Evolutionary conservation across 768 basidiomycete species (phyloP), one percentile per base, ranked within the genome.

Genomic region (Sistotremastrum suecicum): DNA sequence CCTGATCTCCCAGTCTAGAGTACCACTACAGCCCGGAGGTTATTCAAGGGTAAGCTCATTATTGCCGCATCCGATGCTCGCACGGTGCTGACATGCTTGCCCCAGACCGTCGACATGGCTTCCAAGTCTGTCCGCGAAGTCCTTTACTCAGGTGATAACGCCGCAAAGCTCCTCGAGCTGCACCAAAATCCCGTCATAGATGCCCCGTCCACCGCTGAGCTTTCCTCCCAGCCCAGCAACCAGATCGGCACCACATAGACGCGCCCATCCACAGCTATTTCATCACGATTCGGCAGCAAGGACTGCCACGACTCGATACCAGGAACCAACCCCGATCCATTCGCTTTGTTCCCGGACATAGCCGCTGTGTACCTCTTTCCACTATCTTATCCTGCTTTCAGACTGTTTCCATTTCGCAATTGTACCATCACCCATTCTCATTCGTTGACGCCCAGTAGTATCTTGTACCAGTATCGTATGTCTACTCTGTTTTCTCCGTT

Each of bases 51-150:
- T 76, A 55, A 51, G 74, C 66, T 46, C 34, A 7, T 8, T 1
- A 3, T 7, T 29, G 9, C 31, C 46, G 69, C 70, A 10, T 73
- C 71, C 50, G 66, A 66, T 51, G 47, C 31, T 29, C 35, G 36
- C 31, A 37, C 29, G 2, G 51, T 29, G 43, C 43, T 35, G 45
- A 39, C 36, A 41, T 39, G 37, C 33, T 42, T 39, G 29, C 37
- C 37, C 34, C 48, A 86, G 82, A 74, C 77, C 3, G 83, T 82
- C 54, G 69, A 77, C 50, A 69, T 81, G 7, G 82, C 80, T 10
- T 78, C 80, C 58, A 68, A 73, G 47, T 87, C 85, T 1, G 80
- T 88, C 41, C 64, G 68, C 7, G 71, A 74, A 49, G 80, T 85
- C 29, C 67, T 88, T 37, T 72, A 80, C 56, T 76, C 75, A 12